Evolutionary conservation across 2,329 filamentous ascomycete species (phyloP).

Genomic region (Penicillium sp.): DNA sequence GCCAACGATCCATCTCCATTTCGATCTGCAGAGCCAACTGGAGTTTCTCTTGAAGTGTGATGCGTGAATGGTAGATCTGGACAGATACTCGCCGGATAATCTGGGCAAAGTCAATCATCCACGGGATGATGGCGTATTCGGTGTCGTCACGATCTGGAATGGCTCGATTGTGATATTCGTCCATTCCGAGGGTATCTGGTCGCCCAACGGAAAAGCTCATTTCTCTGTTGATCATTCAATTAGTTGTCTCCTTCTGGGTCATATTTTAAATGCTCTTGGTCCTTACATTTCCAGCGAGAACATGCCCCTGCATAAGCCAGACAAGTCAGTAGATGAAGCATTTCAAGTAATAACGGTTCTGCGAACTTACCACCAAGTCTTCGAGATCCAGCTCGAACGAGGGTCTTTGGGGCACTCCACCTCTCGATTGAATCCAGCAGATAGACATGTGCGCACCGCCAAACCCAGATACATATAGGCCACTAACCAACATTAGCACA

Average conservation of each 20-base stretch:
- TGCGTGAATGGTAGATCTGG: constrained; percentile 48
- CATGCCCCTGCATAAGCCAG: constrained; percentile 43
- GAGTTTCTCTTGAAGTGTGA: constrained; percentile 45
- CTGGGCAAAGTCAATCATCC: constrained; percentile 49
- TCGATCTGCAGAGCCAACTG: constrained; percentile 45
- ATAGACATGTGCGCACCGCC: constrained; percentile 55
- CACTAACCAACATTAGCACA: constrained; percentile 33
- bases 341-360: not conserved
- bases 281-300: constrained; percentile 54
- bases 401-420: constrained; percentile 42
- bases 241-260: not conserved
- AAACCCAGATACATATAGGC: constrained; percentile 58
- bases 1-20: constrained; percentile 45
- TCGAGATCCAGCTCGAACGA: constrained; percentile 48
- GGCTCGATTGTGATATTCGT: constrained; percentile 56
- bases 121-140: constrained; percentile 49
- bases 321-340: constrained; percentile 2
- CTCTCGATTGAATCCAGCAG: constrained; percentile 57
- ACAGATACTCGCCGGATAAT: constrained; percentile 50
- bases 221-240: constrained; percentile 40
- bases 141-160: constrained; percentile 45
- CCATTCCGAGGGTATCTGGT: constrained; percentile 56
- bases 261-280: not conserved
- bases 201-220: constrained; percentile 57
- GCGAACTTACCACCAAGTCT: constrained; percentile 54